Evolutionary conservation across 306 rosid genomes (phyloP).

Genomic region (Rosa persica): DNA sequence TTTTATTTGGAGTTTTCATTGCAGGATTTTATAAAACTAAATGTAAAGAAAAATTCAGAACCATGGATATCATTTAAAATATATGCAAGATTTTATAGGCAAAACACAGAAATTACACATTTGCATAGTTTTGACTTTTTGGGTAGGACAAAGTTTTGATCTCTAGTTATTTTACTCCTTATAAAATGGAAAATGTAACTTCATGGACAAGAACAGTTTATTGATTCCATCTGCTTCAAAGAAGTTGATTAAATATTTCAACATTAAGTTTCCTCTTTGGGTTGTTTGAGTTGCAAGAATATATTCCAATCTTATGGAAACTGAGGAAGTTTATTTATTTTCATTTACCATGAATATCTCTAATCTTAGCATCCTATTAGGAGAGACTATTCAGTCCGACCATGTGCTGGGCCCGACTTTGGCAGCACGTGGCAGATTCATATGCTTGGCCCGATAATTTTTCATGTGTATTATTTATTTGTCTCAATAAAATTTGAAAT

Average conservation of each 20-base stretch:
- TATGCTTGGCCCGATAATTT: not conserved
- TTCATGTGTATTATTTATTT: not conserved
- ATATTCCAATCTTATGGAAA: not conserved
- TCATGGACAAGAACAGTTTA: not conserved
- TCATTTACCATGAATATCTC: not conserved
- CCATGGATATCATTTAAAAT: not conserved
- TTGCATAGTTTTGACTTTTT: not conserved
- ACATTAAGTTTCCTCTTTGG: not conserved
- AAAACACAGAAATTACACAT: not conserved
- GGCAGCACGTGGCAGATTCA: not conserved
- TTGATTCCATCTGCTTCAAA: slow-evolving; percentile 7
- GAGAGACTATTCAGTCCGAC: not conserved
- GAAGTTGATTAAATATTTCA: not conserved
- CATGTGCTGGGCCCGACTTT: not conserved
- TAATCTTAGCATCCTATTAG: not conserved
- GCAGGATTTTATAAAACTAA: not conserved
- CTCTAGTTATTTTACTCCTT: not conserved
- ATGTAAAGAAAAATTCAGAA: not conserved
- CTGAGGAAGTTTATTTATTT: not conserved
- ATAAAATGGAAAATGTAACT: not conserved
- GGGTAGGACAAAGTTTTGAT: not conserved
- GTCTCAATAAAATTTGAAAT: slow-evolving; percentile 24
- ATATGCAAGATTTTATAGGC: not conserved
- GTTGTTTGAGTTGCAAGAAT: slow-evolving; percentile 9
- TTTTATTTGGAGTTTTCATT: not conserved